Evolutionary conservation across 2,329 filamentous ascomycete genomes (phyloP), one percentile per base, ranked within the genome.

Genomic region (Fusarium sacchari): DNA sequence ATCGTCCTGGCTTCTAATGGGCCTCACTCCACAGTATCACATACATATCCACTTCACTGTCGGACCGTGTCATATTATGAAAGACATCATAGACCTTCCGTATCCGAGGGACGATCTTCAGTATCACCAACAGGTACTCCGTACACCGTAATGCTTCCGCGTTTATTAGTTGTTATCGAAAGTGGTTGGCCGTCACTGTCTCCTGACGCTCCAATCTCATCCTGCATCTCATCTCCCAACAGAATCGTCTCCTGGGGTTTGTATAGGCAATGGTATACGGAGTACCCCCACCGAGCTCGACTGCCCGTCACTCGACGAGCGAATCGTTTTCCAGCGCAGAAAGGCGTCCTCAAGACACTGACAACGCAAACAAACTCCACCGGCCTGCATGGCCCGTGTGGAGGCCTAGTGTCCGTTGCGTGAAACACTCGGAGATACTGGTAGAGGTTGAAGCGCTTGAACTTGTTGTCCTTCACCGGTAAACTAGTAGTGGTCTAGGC

Each of bases 361-460:
- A 76, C 60, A 67, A 43, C 28, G 26, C 62, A 68, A 57, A 53
- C 65, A 56, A 55, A 56, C 62, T 64, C 64, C 67, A 65, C 64
- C 34, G 49, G 37, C 60, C 39, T 72, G 64, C 63, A 65, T 76
- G 62, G 69, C 56, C 59, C 28, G 66, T 74, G 71, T 72, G 49
- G 37, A 57, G 43, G 59, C 34, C 42, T 43, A 55, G 64, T 68
- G 60, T 55, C 64, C 57, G 44, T 74, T 60, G 61, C 39, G 53
- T 69, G 61, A 61, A 66, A 67, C 65, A 42, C 57, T 37, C 46
- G 47, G 43, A 50, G 43, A 52, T 24, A 39, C 47, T 20, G 22
- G n/a, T 24, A 13, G 42, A 64, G 36, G 32, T 64, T 59, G 39
- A 57, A 52, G 52, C 52, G 58, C 56, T 72, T 52, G 49, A 59